Conservation (phyloP, 345 rosid genomes). For the Clausena lansium region DNA sequence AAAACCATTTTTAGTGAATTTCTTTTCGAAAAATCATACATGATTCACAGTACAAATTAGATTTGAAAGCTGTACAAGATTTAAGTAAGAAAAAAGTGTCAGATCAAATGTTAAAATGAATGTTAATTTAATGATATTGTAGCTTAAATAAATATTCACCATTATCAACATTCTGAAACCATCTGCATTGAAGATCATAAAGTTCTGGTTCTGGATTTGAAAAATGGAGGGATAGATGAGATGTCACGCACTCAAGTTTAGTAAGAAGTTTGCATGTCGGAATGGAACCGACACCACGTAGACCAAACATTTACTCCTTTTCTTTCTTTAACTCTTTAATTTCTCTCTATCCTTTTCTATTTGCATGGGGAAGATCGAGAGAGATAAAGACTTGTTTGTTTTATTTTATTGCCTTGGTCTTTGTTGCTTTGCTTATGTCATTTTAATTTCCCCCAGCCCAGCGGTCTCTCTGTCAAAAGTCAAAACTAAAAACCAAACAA, state of each 20-base stretch:
- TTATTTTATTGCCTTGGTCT: neutral
- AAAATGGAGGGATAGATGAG: neutral
- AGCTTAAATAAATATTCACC: neutral
- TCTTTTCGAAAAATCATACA: neutral
- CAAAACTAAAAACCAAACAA: neutral
- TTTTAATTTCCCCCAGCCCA: neutral
- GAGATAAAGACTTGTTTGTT: neutral
- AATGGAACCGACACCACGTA: slow-evolving; percentile 28
- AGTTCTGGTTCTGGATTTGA: neutral
- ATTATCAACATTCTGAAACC: slow-evolving; percentile 9
- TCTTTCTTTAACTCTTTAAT: neutral
- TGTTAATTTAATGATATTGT: neutral
- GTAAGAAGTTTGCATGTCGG: slow-evolving; percentile 17
- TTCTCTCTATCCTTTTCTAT: neutral
- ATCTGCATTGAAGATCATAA: neutral
- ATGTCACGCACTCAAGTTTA: slow-evolving; percentile 21
- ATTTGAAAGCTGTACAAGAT: neutral
- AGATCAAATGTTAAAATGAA: neutral
- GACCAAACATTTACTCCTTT: slow-evolving; percentile 17
- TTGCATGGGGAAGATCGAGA: slow-evolving; percentile 16
- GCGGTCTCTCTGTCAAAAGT: neutral
- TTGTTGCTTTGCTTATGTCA: neutral
- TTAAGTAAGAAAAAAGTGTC: neutral
- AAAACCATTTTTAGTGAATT: too few species aligned
- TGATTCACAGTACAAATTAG: neutral